Evolutionary conservation across 805 yeast species (phyloP).

Genomic region (Lipomyces starkeyi): DNA sequence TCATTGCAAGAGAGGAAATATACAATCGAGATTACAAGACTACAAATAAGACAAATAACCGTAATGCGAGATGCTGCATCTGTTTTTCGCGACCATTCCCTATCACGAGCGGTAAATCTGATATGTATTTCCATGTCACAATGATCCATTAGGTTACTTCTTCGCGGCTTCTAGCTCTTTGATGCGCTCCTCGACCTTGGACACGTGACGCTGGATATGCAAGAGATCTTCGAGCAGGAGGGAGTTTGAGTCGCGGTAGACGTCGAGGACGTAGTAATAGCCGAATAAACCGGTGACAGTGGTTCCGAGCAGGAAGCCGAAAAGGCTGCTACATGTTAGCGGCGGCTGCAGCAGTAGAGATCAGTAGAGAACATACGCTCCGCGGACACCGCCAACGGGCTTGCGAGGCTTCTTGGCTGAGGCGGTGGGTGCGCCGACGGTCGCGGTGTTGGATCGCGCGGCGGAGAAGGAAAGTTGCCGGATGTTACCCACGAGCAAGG

Average conservation of each 20-base stretch:
- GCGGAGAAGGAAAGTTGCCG: constrained; percentile 1
- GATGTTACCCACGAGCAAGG: neutral
- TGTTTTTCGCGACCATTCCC: neutral
- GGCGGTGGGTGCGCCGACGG: constrained; percentile 18
- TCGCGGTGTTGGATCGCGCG: constrained; percentile 19
- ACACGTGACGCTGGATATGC: constrained; percentile 69
- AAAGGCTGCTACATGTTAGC: constrained; percentile 47
- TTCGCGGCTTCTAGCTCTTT: constrained; percentile 56
- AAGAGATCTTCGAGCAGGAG: constrained; percentile 78
- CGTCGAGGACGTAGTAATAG: constrained; percentile 78
- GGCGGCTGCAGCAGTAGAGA: neutral
- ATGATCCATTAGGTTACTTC: constrained; percentile 36
- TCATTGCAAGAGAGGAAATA: neutral
- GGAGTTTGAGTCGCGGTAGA: constrained; percentile 73
- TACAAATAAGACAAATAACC: neutral
- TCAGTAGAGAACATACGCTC: constrained; percentile 46
- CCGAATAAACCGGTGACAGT: constrained; percentile 75
- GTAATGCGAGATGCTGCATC: neutral
- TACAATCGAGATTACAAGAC: neutral
- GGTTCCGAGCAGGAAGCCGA: constrained; percentile 82
- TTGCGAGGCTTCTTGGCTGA: constrained; percentile 17
- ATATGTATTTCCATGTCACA: neutral
- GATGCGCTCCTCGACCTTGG: constrained; percentile 71
- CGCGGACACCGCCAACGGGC: constrained; percentile 52
- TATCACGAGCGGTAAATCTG: neutral